These are phyloP conservation scores for Rhodotorula babjevae DNA, from an alignment of 768 basidiomycete species.

Conservation along the genomic window DNA sequence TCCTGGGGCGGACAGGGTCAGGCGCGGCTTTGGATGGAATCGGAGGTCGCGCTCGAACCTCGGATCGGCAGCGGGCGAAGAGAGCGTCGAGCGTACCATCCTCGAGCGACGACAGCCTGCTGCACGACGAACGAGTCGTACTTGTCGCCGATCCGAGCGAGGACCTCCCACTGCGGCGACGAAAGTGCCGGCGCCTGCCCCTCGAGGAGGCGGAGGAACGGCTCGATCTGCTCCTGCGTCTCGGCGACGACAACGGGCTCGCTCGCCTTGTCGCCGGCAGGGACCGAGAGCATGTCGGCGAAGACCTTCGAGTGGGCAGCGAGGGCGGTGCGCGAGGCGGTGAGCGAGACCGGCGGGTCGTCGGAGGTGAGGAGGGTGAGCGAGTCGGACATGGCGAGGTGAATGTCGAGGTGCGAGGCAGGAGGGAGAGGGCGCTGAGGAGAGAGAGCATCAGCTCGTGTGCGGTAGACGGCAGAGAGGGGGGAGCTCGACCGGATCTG, in stretches of 20 bases:
- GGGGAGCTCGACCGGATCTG: no score
- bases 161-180: neutral
- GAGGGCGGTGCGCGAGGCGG: neutral
- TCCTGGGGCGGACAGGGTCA: no score
- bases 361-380: slow-evolving; percentile 1
- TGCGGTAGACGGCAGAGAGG: no score
- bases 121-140: slow-evolving; percentile 3
- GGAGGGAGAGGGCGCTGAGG: neutral
- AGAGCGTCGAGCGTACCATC: neutral
- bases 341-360: slow-evolving; percentile 1
- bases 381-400: neutral
- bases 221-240: neutral
- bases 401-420: no score
- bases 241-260: neutral
- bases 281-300: slow-evolving; percentile 3
- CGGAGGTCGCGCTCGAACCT: no score
- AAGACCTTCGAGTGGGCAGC: neutral
- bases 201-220: neutral
- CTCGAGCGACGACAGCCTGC: neutral
- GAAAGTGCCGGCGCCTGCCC: neutral
- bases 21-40: no score
- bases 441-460: neutral
- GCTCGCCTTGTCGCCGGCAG: neutral
- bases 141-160: slow-evolving; percentile 10
- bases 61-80: no score